Conservation (phyloP, 1,139 yeast species). For the Fermentozyma sake region DNA sequence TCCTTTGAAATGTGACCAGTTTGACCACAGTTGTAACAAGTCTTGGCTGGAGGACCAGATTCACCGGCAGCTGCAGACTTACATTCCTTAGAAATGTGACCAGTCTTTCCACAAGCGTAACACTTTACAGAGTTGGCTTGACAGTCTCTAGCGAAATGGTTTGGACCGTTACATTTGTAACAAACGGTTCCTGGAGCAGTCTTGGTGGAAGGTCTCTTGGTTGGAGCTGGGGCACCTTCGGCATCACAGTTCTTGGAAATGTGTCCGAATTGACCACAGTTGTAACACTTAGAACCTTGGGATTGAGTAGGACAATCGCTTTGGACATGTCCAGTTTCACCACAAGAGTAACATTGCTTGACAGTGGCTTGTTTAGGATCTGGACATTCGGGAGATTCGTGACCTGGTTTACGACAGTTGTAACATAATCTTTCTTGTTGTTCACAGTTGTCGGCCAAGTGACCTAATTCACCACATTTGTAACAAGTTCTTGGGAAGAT, state of each 20-base stretch:
- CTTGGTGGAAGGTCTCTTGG: slow-evolving; percentile 13
- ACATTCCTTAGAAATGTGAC: slow-evolving; percentile 88
- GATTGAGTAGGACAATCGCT: slow-evolving; percentile 56
- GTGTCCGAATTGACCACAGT: slow-evolving; percentile 77
- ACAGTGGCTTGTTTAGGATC: slow-evolving; percentile 78
- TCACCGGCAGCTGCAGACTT: slow-evolving; percentile 42
- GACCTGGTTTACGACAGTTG: slow-evolving; percentile 91
- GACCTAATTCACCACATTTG: slow-evolving; percentile 92
- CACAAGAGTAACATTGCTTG: slow-evolving; percentile 90
- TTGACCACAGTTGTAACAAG: slow-evolving; percentile 50
- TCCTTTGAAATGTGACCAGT: slow-evolving; percentile 43
- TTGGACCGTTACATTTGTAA: slow-evolving; percentile 91
- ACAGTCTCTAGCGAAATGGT: slow-evolving; percentile 90
- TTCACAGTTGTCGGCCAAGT: slow-evolving; percentile 82
- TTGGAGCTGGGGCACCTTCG: slow-evolving; percentile 8
- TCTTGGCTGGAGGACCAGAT: slow-evolving; percentile 35
- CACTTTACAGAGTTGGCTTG: slow-evolving; percentile 74
- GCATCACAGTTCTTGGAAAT: slow-evolving; percentile 64
- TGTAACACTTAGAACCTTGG: slow-evolving; percentile 49
- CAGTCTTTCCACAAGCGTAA: slow-evolving; percentile 87
- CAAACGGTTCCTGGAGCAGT: slow-evolving; percentile 53
- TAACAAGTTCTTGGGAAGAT: slow-evolving; percentile 81
- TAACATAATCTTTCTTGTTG: slow-evolving; percentile 83
- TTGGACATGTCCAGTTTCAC: slow-evolving; percentile 67
- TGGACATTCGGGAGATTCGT: slow-evolving; percentile 83